These are phyloP conservation scores for Suhomyces chickasaworum DNA, from an alignment of 1,139 yeast species.

Conservation along the genomic window DNA sequence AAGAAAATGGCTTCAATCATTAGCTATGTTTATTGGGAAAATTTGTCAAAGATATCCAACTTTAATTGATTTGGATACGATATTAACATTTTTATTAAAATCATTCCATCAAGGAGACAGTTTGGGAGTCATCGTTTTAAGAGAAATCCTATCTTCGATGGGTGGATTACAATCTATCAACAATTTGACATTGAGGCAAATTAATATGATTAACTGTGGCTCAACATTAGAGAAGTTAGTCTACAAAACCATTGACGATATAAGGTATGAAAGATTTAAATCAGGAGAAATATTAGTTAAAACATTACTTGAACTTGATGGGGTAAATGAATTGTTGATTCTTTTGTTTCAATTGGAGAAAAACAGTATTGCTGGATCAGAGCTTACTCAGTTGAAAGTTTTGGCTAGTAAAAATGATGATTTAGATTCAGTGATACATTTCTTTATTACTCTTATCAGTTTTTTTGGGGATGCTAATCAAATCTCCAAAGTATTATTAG, in stretches of 20 bases:
- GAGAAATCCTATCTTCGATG: conserved; percentile 71
- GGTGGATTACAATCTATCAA: conserved; percentile 77
- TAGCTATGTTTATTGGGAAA: conserved; percentile 67
- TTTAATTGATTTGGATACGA: conserved; percentile 53
- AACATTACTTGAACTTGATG: conserved; percentile 46
- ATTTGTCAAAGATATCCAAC: conserved; percentile 55
- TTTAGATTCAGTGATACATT: conserved; percentile 61
- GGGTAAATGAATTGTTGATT: conserved; percentile 64
- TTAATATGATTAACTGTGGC: conserved; percentile 70
- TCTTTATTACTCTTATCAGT: conserved; percentile 60
- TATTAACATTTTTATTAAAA: conserved; percentile 63
- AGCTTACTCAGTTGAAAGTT: conserved; percentile 61
- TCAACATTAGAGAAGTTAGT: conserved; percentile 57
- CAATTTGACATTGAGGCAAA: conserved; percentile 66
- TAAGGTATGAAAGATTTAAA: conserved; percentile 45
- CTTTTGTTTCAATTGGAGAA: conserved; percentile 57
- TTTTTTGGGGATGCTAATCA: conserved; percentile 46
- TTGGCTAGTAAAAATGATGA: conserved; percentile 76
- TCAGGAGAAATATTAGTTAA: conserved; percentile 59
- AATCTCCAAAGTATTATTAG: conserved; percentile 41
- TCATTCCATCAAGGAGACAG: conserved; percentile 64
- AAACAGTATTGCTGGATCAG: conserved; percentile 40
- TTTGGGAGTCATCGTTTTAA: conserved; percentile 66
- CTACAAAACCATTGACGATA: conserved; percentile 63
- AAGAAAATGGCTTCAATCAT: conserved; percentile 81